These are phyloP conservation scores for Trichoderma sp. DNA, from an alignment of 2,329 filamentous ascomycete species.

Conservation along the genomic window DNA sequence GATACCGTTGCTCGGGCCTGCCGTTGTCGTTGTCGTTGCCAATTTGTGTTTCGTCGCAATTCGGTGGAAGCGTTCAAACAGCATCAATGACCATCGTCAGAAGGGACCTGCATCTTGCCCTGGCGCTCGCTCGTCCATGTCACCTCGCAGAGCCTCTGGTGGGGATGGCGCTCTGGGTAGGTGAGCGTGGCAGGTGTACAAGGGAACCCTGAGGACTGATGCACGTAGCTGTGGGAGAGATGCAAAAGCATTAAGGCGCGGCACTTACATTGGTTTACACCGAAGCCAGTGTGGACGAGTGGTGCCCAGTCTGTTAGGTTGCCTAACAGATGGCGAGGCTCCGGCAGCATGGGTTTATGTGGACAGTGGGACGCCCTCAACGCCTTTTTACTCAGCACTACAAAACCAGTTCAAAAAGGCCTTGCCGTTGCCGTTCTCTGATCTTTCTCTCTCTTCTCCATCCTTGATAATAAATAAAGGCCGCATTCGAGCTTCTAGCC, in stretches of 20 bases:
- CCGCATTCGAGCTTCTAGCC: background rate
- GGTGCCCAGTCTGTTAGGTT: background rate
- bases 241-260: background rate
- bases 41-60: background rate
- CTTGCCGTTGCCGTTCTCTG: background rate
- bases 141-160: slow-evolving; percentile 9
- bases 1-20: background rate
- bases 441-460: background rate
- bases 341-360: background rate
- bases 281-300: background rate
- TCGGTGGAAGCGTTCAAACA: background rate
- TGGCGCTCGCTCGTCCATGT: background rate
- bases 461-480: background rate
- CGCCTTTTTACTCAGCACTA: background rate
- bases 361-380: background rate
- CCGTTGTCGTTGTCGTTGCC: background rate
- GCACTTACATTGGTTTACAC: background rate
- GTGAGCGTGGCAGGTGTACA: background rate
- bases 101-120: background rate
- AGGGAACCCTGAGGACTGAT: background rate
- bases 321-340: slow-evolving; percentile 1
- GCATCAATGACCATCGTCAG: background rate
- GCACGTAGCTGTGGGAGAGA: background rate
- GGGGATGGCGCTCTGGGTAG: background rate
- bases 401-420: background rate